Conservation (phyloP, 225 moss, liverwort and hornwort genomes). For the Antitrichia curtipendula region DNA sequence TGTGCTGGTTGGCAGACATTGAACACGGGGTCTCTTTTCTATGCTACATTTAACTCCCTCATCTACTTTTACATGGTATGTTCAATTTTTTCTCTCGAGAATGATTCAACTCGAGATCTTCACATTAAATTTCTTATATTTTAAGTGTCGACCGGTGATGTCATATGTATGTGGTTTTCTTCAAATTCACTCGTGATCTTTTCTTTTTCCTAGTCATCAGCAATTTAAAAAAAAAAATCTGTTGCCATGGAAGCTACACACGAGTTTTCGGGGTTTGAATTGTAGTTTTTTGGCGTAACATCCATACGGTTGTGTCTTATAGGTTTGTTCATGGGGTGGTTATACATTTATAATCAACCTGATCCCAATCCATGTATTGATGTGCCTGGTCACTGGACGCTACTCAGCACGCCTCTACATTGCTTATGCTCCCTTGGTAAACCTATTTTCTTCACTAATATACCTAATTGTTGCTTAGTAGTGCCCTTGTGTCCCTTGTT, state of each 20-base stretch:
- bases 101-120: neutral
- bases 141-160: neutral
- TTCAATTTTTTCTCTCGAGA: neutral
- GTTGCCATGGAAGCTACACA: neutral
- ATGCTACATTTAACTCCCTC: conserved; percentile 86
- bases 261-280: neutral
- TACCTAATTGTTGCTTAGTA: neutral
- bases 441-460: neutral
- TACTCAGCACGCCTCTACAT: conserved; percentile 94
- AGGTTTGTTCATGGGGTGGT: conserved; percentile 99
- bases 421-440: conserved; percentile 92
- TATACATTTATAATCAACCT: conserved; percentile 99
- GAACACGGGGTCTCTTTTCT: conserved; percentile 97
- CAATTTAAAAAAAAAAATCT: neutral
- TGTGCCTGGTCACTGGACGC: conserved; percentile 86
- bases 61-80: conserved; percentile 97
- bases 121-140: neutral
- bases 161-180: neutral
- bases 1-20: conserved; percentile 61
- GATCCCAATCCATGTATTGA: conserved; percentile 90
- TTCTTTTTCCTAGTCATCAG: neutral
- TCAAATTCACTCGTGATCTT: neutral
- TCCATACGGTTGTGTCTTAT: conserved; percentile 12
- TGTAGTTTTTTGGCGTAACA: neutral
- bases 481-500: neutral